Evolutionary conservation across 495 filamentous ascomycete species (phyloP).

Genomic region (Hypomontagnella submonticulosa): DNA sequence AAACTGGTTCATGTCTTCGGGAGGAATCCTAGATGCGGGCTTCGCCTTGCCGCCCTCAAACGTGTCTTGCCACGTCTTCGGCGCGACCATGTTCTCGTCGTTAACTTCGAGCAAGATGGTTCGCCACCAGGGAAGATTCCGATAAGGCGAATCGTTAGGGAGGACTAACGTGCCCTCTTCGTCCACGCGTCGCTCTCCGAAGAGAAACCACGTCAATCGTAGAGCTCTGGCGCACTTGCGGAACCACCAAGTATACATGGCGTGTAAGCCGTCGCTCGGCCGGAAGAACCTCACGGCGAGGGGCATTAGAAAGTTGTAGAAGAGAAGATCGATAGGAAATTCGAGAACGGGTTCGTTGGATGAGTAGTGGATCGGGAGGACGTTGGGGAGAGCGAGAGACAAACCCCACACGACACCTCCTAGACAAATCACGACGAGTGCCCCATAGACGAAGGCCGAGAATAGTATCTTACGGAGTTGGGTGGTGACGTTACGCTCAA

Average conservation of each 20-base stretch:
- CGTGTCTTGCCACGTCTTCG: conserved; percentile 55
- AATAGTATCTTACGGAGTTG: conserved; percentile 97
- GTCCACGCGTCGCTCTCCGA: conserved; percentile 80
- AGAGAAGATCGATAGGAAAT: conserved; percentile 92
- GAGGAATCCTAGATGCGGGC: conserved; percentile 37
- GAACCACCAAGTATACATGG: conserved; percentile 97
- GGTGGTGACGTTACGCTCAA: conserved; percentile 90
- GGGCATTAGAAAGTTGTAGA: conserved; percentile 97
- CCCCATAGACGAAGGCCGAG: conserved; percentile 94
- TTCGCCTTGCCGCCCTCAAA: conserved; percentile 53
- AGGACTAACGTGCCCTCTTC: conserved; percentile 75
- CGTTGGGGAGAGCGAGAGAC: conserved; percentile 67
- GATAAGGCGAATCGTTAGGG: conserved; percentile 38
- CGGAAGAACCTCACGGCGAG: conserved; percentile 81
- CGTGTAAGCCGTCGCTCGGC: conserved; percentile 83
- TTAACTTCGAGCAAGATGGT: conserved; percentile 53
- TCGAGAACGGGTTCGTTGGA: conserved; percentile 91
- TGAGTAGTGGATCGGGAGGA: conserved; percentile 92
- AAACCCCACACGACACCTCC: conserved; percentile 97
- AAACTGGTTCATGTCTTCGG: conserved; percentile 39
- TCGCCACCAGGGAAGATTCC: conserved; percentile 45
- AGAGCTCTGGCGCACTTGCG: conserved; percentile 82
- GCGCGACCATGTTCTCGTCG: conserved; percentile 44
- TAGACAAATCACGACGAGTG: conserved; percentile 89
- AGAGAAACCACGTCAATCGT: conserved; percentile 90